Evolutionary conservation across 2,329 filamentous ascomycete genomes (phyloP).

Genomic region (Fusarium nygamai): DNA sequence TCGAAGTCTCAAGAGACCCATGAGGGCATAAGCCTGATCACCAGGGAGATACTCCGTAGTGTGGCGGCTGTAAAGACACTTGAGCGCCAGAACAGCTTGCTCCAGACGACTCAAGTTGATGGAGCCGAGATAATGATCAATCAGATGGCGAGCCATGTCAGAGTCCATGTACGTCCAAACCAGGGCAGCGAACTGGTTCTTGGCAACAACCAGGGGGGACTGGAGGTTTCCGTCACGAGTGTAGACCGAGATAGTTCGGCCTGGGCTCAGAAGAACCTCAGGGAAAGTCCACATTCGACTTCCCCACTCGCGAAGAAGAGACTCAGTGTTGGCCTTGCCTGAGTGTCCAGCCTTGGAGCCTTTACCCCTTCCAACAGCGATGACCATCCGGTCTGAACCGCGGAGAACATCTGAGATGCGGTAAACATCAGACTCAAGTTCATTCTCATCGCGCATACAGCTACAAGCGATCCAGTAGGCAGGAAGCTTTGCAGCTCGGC

Average conservation of each 20-base stretch:
- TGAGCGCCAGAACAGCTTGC: slow-evolving; percentile 44
- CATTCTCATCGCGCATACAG: slow-evolving; percentile 40
- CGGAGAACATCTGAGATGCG: slow-evolving; percentile 44
- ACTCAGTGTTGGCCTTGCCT: slow-evolving; percentile 32
- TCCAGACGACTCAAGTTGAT: slow-evolving; percentile 48
- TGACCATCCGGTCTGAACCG: slow-evolving; percentile 38
- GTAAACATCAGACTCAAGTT: slow-evolving; percentile 41
- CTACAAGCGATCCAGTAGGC: slow-evolving; percentile 43
- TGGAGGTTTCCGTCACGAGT: slow-evolving; percentile 37
- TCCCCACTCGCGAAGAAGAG: slow-evolving; percentile 42
- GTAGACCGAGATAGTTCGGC: slow-evolving; percentile 38
- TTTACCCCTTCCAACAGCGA: slow-evolving; percentile 38
- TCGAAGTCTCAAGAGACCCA: slow-evolving; percentile 49
- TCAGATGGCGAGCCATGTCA: slow-evolving; percentile 44
- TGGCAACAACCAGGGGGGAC: slow-evolving; percentile 37
- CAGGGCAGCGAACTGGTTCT: slow-evolving; percentile 47
- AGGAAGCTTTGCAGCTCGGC: slow-evolving; percentile 38
- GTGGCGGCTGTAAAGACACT: slow-evolving; percentile 45
- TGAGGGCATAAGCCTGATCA: slow-evolving; percentile 50
- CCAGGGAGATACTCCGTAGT: slow-evolving; percentile 40
- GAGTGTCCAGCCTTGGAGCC: slow-evolving; percentile 1
- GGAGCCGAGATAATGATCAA: slow-evolving; percentile 49
- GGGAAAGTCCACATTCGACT: slow-evolving; percentile 45
- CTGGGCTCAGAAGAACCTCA: slow-evolving; percentile 42
- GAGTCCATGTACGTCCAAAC: slow-evolving; percentile 46